These are phyloP conservation scores for Luffa aegyptiaca DNA, from an alignment of 306 rosid species.

Conservation along the genomic window DNA sequence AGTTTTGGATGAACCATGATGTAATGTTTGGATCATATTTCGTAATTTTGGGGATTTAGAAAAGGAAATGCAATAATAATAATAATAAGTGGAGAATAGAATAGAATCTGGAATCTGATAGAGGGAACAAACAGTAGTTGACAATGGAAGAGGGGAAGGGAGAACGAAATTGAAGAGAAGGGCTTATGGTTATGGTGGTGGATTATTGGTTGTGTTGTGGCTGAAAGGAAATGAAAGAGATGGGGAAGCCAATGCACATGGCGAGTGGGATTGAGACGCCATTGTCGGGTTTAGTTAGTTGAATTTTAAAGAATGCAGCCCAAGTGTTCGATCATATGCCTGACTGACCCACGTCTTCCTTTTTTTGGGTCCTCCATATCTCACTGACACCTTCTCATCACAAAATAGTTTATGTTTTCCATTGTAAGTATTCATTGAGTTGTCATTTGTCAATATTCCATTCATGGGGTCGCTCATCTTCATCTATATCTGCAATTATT, in stretches of 20 bases:
- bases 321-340: conserved; percentile 5
- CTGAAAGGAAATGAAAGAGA: conserved; percentile 6
- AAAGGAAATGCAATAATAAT: neutral
- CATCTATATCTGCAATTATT: neutral
- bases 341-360: neutral
- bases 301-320: neutral
- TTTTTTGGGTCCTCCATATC: conserved; percentile 5
- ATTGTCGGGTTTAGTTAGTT: conserved; percentile 6
- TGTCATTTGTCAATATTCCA: conserved; percentile 3
- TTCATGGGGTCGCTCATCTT: neutral
- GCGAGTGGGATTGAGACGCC: conserved; percentile 1
- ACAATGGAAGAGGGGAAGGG: neutral
- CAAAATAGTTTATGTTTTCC: neutral
- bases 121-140: conserved; percentile 4
- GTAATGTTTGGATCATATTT: conserved; percentile 1
- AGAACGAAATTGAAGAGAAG: neutral
- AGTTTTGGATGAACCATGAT: neutral
- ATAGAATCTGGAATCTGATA: conserved; percentile 12
- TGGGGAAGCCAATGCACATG: conserved; percentile 4
- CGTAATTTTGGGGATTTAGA: neutral
- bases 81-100: neutral
- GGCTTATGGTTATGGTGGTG: neutral
- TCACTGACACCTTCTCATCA: conserved; percentile 4
- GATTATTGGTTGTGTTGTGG: neutral
- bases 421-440: neutral